A percentile compares a stretch with the other conserved stretches of the same genome.
These are phyloP conservation scores for Leccinum ochraceum DNA, from an alignment of 768 basidiomycete species.

Conservation along the genomic window DNA sequence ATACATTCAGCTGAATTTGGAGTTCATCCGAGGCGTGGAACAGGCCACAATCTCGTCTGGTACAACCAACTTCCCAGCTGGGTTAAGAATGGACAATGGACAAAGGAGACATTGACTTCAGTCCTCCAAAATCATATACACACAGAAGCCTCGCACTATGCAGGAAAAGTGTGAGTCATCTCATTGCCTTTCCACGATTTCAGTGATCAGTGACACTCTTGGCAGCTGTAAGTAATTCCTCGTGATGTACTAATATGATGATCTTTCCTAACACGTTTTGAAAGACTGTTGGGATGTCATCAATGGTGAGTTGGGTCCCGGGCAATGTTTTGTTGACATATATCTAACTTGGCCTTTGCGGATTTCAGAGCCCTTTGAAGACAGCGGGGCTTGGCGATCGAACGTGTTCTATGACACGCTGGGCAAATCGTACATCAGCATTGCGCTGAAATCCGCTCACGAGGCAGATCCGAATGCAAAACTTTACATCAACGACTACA, in stretches of 20 bases:
- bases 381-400: slow-evolving; percentile 55
- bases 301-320: slow-evolving; percentile 12
- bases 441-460: slow-evolving; percentile 43
- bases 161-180: slow-evolving; percentile 13
- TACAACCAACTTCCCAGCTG: slow-evolving; percentile 16
- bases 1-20: not conserved
- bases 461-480: slow-evolving; percentile 33
- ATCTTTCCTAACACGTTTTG: not conserved
- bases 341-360: not conserved
- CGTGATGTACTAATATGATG: not conserved
- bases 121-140: slow-evolving; percentile 18
- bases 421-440: slow-evolving; percentile 46
- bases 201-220: not conserved
- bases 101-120: slow-evolving; percentile 15
- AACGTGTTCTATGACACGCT: slow-evolving; percentile 55
- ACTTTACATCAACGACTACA: slow-evolving; percentile 36
- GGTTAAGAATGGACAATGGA: slow-evolving; percentile 20
- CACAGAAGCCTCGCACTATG: slow-evolving; percentile 18
- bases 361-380: slow-evolving; percentile 38
- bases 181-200: not conserved
- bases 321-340: not conserved
- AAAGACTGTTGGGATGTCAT: slow-evolving; percentile 26
- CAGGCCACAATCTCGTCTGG: slow-evolving; percentile 25
- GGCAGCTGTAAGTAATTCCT: slow-evolving; percentile 14
- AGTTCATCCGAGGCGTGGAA: not conserved